phyloP scores from a whole-genome alignment of 768 basidiomycete species.

The Leccinum sublutescens region DNA sequence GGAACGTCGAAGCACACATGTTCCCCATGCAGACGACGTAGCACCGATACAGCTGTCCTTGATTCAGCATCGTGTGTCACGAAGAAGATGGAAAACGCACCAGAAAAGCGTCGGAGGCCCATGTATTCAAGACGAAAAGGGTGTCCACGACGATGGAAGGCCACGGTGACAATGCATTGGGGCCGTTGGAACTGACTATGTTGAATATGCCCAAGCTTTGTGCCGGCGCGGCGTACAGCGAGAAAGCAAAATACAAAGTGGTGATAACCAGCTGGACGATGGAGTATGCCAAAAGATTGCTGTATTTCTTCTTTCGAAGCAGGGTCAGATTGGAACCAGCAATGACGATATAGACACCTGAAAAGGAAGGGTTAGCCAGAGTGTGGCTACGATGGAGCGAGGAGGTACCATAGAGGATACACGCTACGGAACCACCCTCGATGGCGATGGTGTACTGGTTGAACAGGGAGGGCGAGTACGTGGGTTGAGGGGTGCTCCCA shows the following conservation, averaged over 20 bases:
- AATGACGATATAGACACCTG: conserved; percentile 19
- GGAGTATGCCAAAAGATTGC: conserved; percentile 13
- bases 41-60: conserved; percentile 21
- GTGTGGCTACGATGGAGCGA: too few relatives aligned
- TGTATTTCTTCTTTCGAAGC: conserved; percentile 17
- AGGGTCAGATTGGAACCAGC: conserved; percentile 11
- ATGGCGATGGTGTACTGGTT: conserved; percentile 22
- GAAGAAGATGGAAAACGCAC: conserved; percentile 6
- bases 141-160: conserved; percentile 9
- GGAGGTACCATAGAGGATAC: conserved; percentile 18
- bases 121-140: conserved; percentile 21
- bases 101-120: conserved; percentile 23
- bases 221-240: conserved; percentile 17
- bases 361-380: not conserved
- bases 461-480: conserved; percentile 13
- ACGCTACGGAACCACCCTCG: conserved; percentile 20
- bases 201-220: conserved; percentile 12
- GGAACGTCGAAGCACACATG: not conserved
- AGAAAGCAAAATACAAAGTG: conserved; percentile 18
- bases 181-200: conserved; percentile 4
- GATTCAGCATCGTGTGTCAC: not conserved
- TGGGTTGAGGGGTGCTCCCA: conserved; percentile 2
- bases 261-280: conserved; percentile 18
- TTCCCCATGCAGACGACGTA: conserved; percentile 19
- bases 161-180: conserved; percentile 18